Base-by-base conservation (phyloP, 176 grass and related monocot genomes). In the Avena sativa region DNA sequence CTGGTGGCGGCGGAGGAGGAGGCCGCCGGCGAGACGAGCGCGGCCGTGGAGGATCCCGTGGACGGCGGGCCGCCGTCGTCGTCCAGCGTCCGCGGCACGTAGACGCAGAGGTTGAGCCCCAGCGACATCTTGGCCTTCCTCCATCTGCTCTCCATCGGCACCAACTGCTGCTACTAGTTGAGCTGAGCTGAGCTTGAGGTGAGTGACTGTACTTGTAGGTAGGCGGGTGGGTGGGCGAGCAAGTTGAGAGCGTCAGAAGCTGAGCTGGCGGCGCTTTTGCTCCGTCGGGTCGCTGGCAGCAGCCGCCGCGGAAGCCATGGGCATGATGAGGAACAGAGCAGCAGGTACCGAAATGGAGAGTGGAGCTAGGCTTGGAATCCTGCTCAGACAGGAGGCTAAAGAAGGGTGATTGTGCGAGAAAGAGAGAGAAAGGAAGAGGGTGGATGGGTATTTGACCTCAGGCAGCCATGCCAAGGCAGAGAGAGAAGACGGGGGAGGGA, bases 81-180 rank as follows among this genome's bases (percentile, higher is more conserved):
- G 79, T 94, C 92, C 46, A 97, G 77, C 63, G 88, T 89, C 32
- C 91, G 89, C 3, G 92, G 94, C 21, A 97, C 88, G 81, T 97
- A 97, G 43, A 97, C 94, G 88, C 94, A 97, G 52, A 97, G 86
- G 84, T 97, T 97, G 72, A 97, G 84, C 60, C 94, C 92, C 59
- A 97, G 90, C 11, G 94, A 92, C 62, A 94, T 89, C 92, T 97
- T 97, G 64, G 94, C 94, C 82, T 94, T 97, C 79, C 94, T 91
- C 94, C 92, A 97, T 89, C 92, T 88, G 85, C 94, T 97, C 74
- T 89, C 94, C 94, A 94, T 93, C 49, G 40, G 40, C 40, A 36
- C 64, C 69, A 74, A 17, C 70, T 9, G 15, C 44, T 62, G 26
- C 34, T 12, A 38, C 59, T 10, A 46, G 66, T 9, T 52, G 23